Base-by-base conservation (phyloP, 345 rosid genomes). In the Erysimum cheiranthoides region DNA sequence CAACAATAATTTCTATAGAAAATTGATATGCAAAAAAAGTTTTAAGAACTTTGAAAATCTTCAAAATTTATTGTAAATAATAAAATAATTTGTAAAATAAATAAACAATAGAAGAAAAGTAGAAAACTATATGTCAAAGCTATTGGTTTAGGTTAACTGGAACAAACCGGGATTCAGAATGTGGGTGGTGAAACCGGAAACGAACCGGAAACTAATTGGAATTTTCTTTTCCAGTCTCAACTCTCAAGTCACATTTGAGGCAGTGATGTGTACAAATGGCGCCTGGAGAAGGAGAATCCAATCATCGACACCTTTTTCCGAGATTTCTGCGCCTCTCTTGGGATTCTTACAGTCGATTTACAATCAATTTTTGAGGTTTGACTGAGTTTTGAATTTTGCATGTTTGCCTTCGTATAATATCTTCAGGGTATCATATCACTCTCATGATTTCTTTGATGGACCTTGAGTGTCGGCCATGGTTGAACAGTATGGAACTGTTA, bases 311-410 rank as follows among this genome's bases (percentile, higher is more conserved):
- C 83, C 34, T 38, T 60, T 78, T 85, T 91, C 85, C 87, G 66
- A 71, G 78, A 79, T 34, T 89, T 88, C 50, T 89, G 95, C 57
- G 87, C 91, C 40, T 81, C 86, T 40, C 90, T 77, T 66, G 88
- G 82, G 61, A 88, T 88, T 65, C 66, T 80, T 67, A 80, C 93
- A 60, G 91, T 28, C 25, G 25, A 21, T 21, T 21, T 21, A 21
- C 25, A 21, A 21, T 21, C 25, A 21, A 21, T 21, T n/a, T 14
- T 36, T 62, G n/a, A 61, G n/a, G 0, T 27, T 21, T 51, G 35
- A 10, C 17, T 43, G 35, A 27, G 61, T 72, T 12, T n/a, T 57
- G 49, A 38, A 58, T 4, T 12, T 21, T 30, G 43, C 28, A 12
- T 42, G 36, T 54, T 50, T 13, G 27, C 25, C 7, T 52, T 70